Evolutionary conservation across 1,284 basidiomycete species (phyloP).

Genomic region (Schizophyllum commune): DNA sequence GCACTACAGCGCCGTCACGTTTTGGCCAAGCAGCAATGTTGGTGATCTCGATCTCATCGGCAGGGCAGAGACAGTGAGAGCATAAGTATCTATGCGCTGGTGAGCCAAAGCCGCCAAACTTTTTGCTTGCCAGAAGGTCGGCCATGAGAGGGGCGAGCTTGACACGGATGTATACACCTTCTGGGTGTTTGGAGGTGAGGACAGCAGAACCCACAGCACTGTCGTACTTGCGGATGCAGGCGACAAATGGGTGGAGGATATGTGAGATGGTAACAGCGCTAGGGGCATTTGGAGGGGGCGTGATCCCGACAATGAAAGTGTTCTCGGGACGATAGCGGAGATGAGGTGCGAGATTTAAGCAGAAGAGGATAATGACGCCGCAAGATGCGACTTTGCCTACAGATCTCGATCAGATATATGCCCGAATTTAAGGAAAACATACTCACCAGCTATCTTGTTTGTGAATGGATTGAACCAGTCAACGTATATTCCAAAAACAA

Average conservation of each 20-base stretch:
- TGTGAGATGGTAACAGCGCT: slow-evolving; percentile 11
- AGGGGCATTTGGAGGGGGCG: slow-evolving; percentile 14
- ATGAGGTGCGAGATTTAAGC: slow-evolving; percentile 19
- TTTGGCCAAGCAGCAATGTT: too few relatives aligned
- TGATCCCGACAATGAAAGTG: slow-evolving; percentile 19
- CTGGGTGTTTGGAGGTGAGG: slow-evolving; percentile 16
- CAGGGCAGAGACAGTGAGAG: slow-evolving; percentile 15
- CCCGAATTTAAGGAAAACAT: too few relatives aligned
- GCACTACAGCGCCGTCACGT: too few relatives aligned
- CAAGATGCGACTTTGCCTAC: slow-evolving; percentile 16
- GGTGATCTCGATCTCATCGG: too few relatives aligned
- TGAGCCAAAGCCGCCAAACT: slow-evolving; percentile 18
- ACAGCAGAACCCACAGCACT: too few relatives aligned
- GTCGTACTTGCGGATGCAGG: too few relatives aligned
- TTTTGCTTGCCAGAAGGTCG: slow-evolving; percentile 23
- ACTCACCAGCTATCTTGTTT: too few relatives aligned
- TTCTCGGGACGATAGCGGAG: slow-evolving; percentile 18
- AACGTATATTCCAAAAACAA: slow-evolving; percentile 26
- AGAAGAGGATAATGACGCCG: slow-evolving; percentile 19
- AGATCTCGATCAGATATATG: too few relatives aligned
- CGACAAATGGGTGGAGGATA: neutral
- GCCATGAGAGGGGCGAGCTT: slow-evolving; percentile 18
- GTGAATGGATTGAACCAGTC: slow-evolving; percentile 28
- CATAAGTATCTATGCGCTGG: slow-evolving; percentile 17
- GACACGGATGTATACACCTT: slow-evolving; percentile 15